A percentile compares a stretch with the other conserved stretches of the same genome.
Evolutionary conservation across 495 filamentous ascomycete genomes (phyloP).

Genomic region (Ramalina intermedia): DNA sequence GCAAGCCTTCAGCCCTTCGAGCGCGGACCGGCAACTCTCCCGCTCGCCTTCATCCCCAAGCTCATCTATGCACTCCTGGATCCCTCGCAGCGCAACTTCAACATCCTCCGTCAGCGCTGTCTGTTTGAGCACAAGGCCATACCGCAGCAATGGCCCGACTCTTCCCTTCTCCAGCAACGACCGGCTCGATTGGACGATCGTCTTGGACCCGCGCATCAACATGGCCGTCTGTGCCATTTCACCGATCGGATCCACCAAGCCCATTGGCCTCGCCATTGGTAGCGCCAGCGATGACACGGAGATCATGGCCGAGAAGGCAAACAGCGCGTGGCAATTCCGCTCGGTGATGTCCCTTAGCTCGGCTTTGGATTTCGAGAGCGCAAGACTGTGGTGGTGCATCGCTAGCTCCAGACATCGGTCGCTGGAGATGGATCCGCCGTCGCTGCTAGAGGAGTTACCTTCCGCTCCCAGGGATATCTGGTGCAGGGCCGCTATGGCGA

Average conservation of each 20-base stretch:
- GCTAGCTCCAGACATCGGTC: background rate
- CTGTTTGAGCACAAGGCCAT: background rate
- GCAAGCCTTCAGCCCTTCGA: background rate
- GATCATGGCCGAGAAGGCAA: conserved; percentile 4
- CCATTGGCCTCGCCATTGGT: background rate
- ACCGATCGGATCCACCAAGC: background rate
- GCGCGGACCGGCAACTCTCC: background rate
- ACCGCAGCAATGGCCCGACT: background rate
- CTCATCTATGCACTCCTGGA: background rate
- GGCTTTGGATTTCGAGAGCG: background rate
- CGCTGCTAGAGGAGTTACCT: background rate
- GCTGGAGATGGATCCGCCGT: background rate
- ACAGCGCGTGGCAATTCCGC: conserved; percentile 4
- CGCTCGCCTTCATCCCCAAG: background rate
- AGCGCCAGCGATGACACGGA: background rate
- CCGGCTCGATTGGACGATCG: background rate
- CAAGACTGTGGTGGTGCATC: background rate
- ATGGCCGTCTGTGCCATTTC: background rate
- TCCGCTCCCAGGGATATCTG: background rate
- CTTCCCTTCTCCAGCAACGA: background rate
- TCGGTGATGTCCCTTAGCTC: background rate
- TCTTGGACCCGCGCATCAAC: conserved; percentile 3
- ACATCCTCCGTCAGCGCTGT: background rate
- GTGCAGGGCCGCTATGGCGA: conserved; percentile 6
- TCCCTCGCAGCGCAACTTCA: background rate